Conservation (phyloP, 257 asterid genomes). For the Nyctanthes arbortristis region DNA sequence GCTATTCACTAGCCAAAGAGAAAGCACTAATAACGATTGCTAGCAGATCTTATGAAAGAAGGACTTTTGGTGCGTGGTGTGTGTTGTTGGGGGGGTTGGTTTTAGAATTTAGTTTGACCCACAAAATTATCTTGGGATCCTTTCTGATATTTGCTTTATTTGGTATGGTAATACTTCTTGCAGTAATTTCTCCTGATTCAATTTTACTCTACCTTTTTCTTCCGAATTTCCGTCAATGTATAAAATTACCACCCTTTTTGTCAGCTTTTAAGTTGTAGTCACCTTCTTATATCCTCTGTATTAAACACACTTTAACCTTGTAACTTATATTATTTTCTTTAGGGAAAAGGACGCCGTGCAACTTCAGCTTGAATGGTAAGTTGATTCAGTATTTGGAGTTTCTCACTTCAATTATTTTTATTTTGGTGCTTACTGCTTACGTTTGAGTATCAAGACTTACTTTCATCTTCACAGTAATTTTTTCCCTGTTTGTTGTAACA, state of each 20-base stretch:
- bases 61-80: no score
- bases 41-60: not conserved
- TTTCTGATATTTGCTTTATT: not conserved
- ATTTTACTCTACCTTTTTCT: not conserved
- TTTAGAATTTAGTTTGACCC: not conserved
- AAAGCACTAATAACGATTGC: no score
- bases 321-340: slow-evolving; percentile 22
- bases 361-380: slow-evolving; percentile 85
- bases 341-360: slow-evolving; percentile 94
- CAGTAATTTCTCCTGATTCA: not conserved
- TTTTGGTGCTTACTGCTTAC: slow-evolving; percentile 13
- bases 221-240: slow-evolving; percentile 2
- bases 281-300: slow-evolving; percentile 11
- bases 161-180: not conserved
- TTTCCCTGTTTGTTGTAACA: not conserved
- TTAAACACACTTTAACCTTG: slow-evolving; percentile 24
- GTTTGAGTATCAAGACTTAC: not conserved
- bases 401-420: not conserved
- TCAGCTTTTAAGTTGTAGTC: slow-evolving; percentile 4
- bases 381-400: slow-evolving; percentile 16
- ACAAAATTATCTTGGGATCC: not conserved
- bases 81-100: no score
- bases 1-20: no score
- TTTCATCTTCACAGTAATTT: not conserved
- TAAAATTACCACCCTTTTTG: slow-evolving; percentile 5